Conservation (phyloP, 306 rosid genomes). For the Oemleria cerasiformis region DNA sequence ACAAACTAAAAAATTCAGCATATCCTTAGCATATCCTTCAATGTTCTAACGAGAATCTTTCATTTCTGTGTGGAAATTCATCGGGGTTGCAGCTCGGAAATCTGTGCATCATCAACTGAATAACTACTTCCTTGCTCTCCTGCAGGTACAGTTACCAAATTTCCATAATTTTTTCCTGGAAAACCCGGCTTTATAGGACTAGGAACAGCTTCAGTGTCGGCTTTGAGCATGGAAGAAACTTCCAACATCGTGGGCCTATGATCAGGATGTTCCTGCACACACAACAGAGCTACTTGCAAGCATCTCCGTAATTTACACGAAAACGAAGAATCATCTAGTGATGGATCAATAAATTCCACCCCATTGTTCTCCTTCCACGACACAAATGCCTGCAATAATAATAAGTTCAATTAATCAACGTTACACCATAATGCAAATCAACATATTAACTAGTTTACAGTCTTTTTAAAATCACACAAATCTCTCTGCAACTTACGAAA, state of each 20-base stretch:
- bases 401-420: too few relatives aligned
- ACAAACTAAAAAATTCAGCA: not conserved
- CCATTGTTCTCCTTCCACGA: slow-evolving; percentile 49
- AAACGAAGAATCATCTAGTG: slow-evolving; percentile 46
- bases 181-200: slow-evolving; percentile 48
- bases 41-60: not conserved
- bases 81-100: slow-evolving; percentile 44
- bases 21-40: not conserved
- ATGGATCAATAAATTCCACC: slow-evolving; percentile 44
- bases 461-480: too few relatives aligned
- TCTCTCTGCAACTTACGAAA: slow-evolving; percentile 35
- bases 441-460: too few relatives aligned
- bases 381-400: slow-evolving; percentile 42
- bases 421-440: too few relatives aligned
- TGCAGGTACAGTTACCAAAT: slow-evolving; percentile 6
- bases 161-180: slow-evolving; percentile 16
- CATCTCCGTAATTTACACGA: slow-evolving; percentile 51
- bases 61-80: slow-evolving; percentile 14
- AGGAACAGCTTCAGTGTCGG: slow-evolving; percentile 29
- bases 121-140: slow-evolving; percentile 1
- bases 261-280: slow-evolving; percentile 55
- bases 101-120: slow-evolving; percentile 42
- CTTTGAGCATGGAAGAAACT: slow-evolving; percentile 51
- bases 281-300: slow-evolving; percentile 57
- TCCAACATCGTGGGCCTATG: slow-evolving; percentile 67